Evolutionary conservation across 495 filamentous ascomycete genomes (phyloP), one percentile per base, ranked within the genome.

Genomic region (Venustampulla echinocandica): DNA sequence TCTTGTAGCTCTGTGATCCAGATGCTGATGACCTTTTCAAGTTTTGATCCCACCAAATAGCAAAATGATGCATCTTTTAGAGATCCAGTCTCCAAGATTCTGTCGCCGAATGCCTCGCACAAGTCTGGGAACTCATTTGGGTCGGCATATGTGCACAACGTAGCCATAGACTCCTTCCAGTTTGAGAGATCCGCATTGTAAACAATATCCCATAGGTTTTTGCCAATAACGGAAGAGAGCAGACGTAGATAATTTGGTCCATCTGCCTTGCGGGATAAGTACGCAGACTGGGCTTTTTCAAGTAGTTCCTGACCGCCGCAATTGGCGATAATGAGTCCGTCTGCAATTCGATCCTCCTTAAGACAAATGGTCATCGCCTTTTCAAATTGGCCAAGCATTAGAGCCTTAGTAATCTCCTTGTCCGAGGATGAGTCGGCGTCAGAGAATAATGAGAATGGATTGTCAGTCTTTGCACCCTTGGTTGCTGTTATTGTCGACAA

Each of bases 281-380:
- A 99, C 28, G 87, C 77, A 38, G 82, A 80, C 60, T 96, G 93
- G 2, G 92, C 89, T 67, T 93, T 95, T 46, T 93, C 89, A 24
- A 97, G 84, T 52, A 93, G 85, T 45, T 86, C 84, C 61, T 92
- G 87, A 32, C 93, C 90, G 44, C 92, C 90, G 58, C 89, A 96
- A 57, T 96, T 95, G 25, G 92, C 92, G 58, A 99, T 87, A 71
- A 97, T 93, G 64, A 99, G 95, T 30, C 92, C 92, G 67, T 99
- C 92, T 0, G 92, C 88, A 63, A 97, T 78, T 30, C 90, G 77
- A 44, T 87, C 79, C 61, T 96, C 89, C 54, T 85, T 80, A 2
- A 99, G 65, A 54, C 87, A 93, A 44, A 94, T 77, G 50, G 89
- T 81, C 42, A 93, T 81, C 19, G 93, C 92, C 57, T 82, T 83